Evolutionary conservation across 1,139 yeast species (phyloP).

Genomic region (Geotrichum fermentans): DNA sequence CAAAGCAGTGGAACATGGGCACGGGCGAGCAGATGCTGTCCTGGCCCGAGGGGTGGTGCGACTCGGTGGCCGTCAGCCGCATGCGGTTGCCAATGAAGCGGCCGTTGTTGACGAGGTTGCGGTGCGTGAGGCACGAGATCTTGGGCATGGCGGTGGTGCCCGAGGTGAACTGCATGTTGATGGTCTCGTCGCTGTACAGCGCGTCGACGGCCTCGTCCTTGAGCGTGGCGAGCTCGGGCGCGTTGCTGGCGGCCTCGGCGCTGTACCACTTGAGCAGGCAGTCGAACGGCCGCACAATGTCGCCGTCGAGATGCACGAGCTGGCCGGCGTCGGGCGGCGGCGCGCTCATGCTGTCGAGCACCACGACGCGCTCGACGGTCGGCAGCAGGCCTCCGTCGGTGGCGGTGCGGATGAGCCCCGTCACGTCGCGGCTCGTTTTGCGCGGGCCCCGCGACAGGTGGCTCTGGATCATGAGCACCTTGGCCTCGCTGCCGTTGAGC

Average conservation of each 20-base stretch:
- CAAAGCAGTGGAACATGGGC: constrained; percentile 39
- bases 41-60: constrained; percentile 31
- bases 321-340: constrained; percentile 15
- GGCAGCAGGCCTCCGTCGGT: constrained; percentile 20
- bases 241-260: constrained; percentile 14
- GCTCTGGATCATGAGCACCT: constrained; percentile 30
- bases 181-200: constrained; percentile 26
- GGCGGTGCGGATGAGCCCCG: constrained; percentile 15
- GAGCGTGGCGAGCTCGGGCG: constrained; percentile 18
- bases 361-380: constrained; percentile 11
- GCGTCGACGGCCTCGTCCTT: constrained; percentile 19
- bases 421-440: constrained; percentile 17
- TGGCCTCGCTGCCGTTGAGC: constrained; percentile 28
- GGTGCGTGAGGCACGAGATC: constrained; percentile 33
- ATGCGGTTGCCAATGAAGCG: constrained; percentile 31
- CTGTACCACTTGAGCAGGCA: constrained; percentile 18
- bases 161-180: constrained; percentile 37
- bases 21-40: constrained; percentile 36
- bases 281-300: constrained; percentile 18
- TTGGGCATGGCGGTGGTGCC: constrained; percentile 36
- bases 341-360: constrained; percentile 15
- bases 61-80: constrained; percentile 29
- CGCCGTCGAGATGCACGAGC: constrained; percentile 9
- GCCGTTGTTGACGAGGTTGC: constrained; percentile 34
- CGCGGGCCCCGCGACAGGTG: constrained; percentile 22